These are phyloP conservation scores for Leccinum subrobustum DNA, from an alignment of 1,284 basidiomycete genomes.

Conservation along the genomic window DNA sequence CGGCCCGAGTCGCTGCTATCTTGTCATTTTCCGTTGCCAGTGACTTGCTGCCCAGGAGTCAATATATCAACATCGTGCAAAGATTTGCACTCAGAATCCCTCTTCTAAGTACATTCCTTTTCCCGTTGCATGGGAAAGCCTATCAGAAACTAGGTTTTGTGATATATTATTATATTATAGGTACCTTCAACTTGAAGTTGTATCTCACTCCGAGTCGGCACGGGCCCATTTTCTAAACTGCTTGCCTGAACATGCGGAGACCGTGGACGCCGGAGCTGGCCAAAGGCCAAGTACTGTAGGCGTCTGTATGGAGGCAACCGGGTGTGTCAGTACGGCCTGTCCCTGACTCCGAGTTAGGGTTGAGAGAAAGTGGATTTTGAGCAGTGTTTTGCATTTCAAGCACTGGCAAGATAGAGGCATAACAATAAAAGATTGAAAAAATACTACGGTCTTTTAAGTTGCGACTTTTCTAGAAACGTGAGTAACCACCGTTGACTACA, in stretches of 20 bases:
- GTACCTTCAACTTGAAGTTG: not conserved
- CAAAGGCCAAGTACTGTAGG: not conserved
- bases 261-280: not conserved
- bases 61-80: not conserved
- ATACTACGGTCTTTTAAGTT: too few species aligned
- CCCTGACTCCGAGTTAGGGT: too few species aligned
- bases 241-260: not conserved
- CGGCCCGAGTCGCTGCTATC: too few species aligned
- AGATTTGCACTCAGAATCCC: not conserved
- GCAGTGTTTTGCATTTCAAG: too few species aligned
- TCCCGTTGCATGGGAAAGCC: not conserved
- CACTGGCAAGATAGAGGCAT: too few species aligned
- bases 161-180: not conserved
- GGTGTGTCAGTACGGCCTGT: too few species aligned
- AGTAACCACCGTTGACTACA: too few species aligned
- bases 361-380: too few species aligned
- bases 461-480: too few species aligned
- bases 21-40: not conserved
- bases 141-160: not conserved
- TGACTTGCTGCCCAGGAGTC: not conserved
- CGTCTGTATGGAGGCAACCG: too few species aligned
- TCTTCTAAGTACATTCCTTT: not conserved
- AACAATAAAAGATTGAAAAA: too few species aligned
- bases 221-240: not conserved
- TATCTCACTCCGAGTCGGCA: not conserved